Conservation (phyloP, 2,329 filamentous ascomycete species). For the Fusarium oligoseptatum region DNA sequence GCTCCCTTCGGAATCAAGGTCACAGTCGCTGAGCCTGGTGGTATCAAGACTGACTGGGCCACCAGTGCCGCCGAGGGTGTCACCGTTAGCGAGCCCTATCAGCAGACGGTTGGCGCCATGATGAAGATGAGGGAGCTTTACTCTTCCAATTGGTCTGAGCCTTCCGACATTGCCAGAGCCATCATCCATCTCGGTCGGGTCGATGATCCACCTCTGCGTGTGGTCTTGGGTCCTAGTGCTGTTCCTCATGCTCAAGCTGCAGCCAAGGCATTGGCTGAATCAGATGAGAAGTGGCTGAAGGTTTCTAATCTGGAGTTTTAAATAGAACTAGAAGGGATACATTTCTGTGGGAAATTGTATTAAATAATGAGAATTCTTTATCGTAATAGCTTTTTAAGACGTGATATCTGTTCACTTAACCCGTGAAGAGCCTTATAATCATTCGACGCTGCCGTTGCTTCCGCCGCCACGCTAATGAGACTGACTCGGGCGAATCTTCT, state of each 20-base stretch:
- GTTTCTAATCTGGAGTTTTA: slow-evolving; percentile 25
- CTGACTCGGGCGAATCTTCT: too few species aligned
- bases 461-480: too few species aligned
- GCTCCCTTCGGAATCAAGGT: slow-evolving; percentile 55
- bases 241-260: slow-evolving; percentile 39
- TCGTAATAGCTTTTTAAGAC: too few species aligned
- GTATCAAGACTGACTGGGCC: slow-evolving; percentile 57
- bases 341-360: background rate
- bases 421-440: too few species aligned
- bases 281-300: slow-evolving; percentile 49
- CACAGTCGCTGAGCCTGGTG: slow-evolving; percentile 56
- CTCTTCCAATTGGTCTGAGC: slow-evolving; percentile 19
- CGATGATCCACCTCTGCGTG: slow-evolving; percentile 48
- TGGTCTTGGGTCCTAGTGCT: slow-evolving; percentile 50
- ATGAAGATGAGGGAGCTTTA: slow-evolving; percentile 8
- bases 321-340: background rate
- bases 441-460: too few species aligned
- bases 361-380: too few species aligned
- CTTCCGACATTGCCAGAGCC: slow-evolving; percentile 45
- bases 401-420: too few species aligned
- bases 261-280: slow-evolving; percentile 40
- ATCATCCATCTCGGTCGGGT: slow-evolving; percentile 46
- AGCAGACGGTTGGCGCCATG: slow-evolving; percentile 51
- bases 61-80: slow-evolving; percentile 45
- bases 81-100: slow-evolving; percentile 52